phyloP scores from a whole-genome alignment of 2,329 filamentous ascomycete species.

The Arthrocladium fulminans region DNA sequence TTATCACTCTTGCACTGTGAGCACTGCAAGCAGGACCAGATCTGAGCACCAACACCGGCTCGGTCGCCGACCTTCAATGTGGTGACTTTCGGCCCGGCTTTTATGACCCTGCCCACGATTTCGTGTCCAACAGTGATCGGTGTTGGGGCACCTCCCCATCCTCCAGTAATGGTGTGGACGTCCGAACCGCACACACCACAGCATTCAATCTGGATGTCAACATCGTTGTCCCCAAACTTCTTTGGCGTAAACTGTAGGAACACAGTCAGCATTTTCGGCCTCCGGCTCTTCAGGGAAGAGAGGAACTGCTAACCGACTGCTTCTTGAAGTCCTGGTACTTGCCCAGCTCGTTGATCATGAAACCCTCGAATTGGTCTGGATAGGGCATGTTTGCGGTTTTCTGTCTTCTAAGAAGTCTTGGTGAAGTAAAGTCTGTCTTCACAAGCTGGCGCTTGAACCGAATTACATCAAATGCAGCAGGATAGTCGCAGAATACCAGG shows the following conservation, averaged over 20 bases:
- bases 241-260: conserved; percentile 61
- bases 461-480: neutral
- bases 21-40: conserved; percentile 56
- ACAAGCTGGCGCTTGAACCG: no score
- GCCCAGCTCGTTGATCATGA: conserved; percentile 54
- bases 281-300: neutral
- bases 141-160: conserved; percentile 44
- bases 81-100: conserved; percentile 58
- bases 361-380: conserved; percentile 38
- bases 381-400: conserved; percentile 31
- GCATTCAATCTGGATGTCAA: conserved; percentile 77
- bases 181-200: conserved; percentile 70
- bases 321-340: conserved; percentile 54
- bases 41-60: conserved; percentile 59
- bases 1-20: conserved; percentile 57
- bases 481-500: no score
- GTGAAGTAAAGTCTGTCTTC: no score
- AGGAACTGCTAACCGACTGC: conserved; percentile 39
- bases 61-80: conserved; percentile 53
- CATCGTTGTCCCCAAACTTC: conserved; percentile 76
- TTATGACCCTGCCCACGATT: conserved; percentile 60
- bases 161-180: conserved; percentile 59
- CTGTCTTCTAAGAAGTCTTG: no score
- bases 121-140: conserved; percentile 51
- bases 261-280: neutral